Base-by-base conservation (phyloP, 495 filamentous ascomycete genomes). In the Xylaria acuta region DNA sequence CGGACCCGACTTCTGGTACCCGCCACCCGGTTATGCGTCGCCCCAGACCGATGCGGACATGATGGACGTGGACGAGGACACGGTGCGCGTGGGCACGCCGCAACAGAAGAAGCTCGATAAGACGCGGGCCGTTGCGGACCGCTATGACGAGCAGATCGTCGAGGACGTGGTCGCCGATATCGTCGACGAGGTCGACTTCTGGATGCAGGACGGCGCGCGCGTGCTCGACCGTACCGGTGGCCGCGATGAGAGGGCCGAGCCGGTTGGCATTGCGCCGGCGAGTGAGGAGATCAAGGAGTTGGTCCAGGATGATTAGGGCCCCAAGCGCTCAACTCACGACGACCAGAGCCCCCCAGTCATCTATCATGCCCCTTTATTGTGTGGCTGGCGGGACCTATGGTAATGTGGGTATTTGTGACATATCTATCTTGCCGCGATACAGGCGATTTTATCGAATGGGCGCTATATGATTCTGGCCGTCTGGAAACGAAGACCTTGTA, bases 101-200 rank as follows among this genome's bases (percentile, higher is more conserved):
- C 43, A 47, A 30, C 41, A 63, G 43, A 60, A 64, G 53, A 62
- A 69, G 43, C 71, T 72, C 43, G 78, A 74, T 2, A 77, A 74
- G 53, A 63, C 93, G 3, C 84, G 86, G 41, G 83, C 92, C 1
- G 85, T 97, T 30, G 86, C 89, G 7, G 94, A 97, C 69, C 87
- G 96, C 14, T 98, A 94, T 81, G 88, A 93, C 75, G 96, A 98
- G 79, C 95, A 98, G 83, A 95, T 98, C 73, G 95, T 92, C 4
- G 97, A 99, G 82, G 97, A 98, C 78, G 87, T 98, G 9, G 84
- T 95, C 47, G 97, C 94, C 75, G 95, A 98, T 80, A 86, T 98
- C 45, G 86, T 97, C 20, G 97, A 99, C 79, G 95, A 98, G 79
- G 91, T 95, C 58, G 93, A 95, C 77, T 91, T 93, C 78, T 90